Conservation (phyloP, 2,329 filamentous ascomycete species). For the Mycosphaerella sp. region DNA sequence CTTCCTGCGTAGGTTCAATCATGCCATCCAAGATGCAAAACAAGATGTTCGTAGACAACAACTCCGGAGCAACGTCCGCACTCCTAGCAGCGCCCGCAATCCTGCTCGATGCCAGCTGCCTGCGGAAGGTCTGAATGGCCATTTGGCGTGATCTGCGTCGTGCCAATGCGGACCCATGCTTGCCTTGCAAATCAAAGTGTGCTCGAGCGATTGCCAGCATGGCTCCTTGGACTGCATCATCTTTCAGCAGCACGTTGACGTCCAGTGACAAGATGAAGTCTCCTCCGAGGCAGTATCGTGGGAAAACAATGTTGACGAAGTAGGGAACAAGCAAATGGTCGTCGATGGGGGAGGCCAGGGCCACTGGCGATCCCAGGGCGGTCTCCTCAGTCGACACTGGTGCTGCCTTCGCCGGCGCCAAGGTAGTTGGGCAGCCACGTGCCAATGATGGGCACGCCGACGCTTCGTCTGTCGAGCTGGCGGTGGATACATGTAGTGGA, state of each 20-base stretch:
- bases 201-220: slow-evolving; percentile 15
- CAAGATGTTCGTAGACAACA: slow-evolving; percentile 15
- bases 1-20: slow-evolving; percentile 15
- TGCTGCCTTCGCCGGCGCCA: neutral
- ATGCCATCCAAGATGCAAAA: slow-evolving; percentile 18
- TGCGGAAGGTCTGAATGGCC: slow-evolving; percentile 15
- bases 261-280: slow-evolving; percentile 13
- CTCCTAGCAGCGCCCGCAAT: slow-evolving; percentile 5
- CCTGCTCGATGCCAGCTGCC: slow-evolving; percentile 7
- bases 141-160: slow-evolving; percentile 12
- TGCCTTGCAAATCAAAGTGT: slow-evolving; percentile 14
- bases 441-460: neutral
- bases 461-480: neutral
- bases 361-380: neutral
- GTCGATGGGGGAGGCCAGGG: slow-evolving; percentile 9
- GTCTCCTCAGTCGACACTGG: neutral
- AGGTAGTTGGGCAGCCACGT: neutral
- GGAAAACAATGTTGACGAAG: slow-evolving; percentile 15
- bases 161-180: slow-evolving; percentile 9
- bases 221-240: slow-evolving; percentile 13
- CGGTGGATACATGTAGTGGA: neutral
- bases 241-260: slow-evolving; percentile 3
- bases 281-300: slow-evolving; percentile 15
- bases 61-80: slow-evolving; percentile 8
- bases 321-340: slow-evolving; percentile 9